Percentiles rank a stretch among this genome's conserved stretches.
Evolutionary conservation across 1,284 basidiomycete species (phyloP).

Genomic region (Neotropicomus parvogracilis): DNA sequence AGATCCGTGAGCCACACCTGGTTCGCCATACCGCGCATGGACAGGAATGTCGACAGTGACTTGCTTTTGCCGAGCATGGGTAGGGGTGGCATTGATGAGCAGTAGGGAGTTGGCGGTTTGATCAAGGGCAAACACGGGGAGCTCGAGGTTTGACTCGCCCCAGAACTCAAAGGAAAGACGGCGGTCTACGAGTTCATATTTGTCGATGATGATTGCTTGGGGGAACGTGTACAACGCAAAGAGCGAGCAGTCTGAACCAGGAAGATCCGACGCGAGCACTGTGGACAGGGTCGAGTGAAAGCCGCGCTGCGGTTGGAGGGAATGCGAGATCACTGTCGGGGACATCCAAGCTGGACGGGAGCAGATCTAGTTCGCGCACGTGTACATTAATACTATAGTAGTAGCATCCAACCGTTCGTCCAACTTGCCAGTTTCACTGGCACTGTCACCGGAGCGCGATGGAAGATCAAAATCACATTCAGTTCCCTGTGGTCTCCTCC

Average conservation of each 20-base stretch:
- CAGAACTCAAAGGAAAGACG: constrained; percentile 30
- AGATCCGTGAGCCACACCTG: constrained; percentile 6
- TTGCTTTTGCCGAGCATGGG: constrained; percentile 2
- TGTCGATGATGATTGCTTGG: constrained; percentile 30
- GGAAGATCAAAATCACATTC: constrained; percentile 16
- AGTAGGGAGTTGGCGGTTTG: constrained; percentile 19
- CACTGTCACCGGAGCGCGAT: constrained; percentile 7
- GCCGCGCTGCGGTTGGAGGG: constrained; percentile 23
- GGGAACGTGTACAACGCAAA: constrained; percentile 30
- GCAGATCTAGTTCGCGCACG: not conserved
- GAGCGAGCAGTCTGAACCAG: constrained; percentile 17
- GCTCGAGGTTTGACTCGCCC: constrained; percentile 32
- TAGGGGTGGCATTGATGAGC: constrained; percentile 21
- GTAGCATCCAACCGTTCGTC: too few relatives aligned
- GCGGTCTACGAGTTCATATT: constrained; percentile 30
- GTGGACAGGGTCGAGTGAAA: constrained; percentile 35
- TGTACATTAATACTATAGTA: too few relatives aligned
- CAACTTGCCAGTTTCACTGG: too few relatives aligned
- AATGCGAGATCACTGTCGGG: constrained; percentile 20
- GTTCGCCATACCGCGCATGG: constrained; percentile 31
- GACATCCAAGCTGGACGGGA: constrained; percentile 16
- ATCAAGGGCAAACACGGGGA: constrained; percentile 33
- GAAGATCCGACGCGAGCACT: constrained; percentile 12
- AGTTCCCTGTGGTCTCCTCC: constrained; percentile 14
- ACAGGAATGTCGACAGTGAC: constrained; percentile 26